Evolutionary conservation across 2,329 filamentous ascomycete species (phyloP).

Genomic region (Pseudogymnoascus sp.): DNA sequence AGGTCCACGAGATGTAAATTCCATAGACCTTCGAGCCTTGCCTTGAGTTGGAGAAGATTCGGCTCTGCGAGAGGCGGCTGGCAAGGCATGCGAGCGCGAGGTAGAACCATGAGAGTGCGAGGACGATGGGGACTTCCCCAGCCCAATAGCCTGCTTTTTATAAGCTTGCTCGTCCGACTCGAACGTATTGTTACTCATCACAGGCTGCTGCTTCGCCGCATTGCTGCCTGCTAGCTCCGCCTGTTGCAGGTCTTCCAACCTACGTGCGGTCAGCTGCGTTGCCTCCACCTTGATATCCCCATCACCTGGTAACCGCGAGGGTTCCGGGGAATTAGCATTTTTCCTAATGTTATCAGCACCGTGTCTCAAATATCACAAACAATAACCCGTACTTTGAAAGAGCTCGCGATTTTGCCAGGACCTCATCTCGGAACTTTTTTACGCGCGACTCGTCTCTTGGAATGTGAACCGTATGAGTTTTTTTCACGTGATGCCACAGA

Average conservation of each 20-base stretch:
- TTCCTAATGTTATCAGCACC: background rate
- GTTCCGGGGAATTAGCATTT: background rate
- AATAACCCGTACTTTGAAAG: background rate
- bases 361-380: background rate
- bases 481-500: background rate
- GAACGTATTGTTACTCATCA: constrained; percentile 6
- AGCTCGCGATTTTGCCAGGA: background rate
- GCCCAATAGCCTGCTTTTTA: constrained; percentile 4
- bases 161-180: background rate
- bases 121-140: background rate
- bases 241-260: background rate
- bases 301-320: background rate
- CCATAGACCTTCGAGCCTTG: background rate
- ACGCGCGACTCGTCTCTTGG: background rate
- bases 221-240: background rate
- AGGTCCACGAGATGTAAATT: background rate
- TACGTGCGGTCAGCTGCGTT: background rate
- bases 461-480: background rate
- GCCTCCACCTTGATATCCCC: background rate
- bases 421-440: background rate
- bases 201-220: background rate
- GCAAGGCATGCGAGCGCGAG: background rate
- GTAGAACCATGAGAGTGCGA: background rate
- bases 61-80: background rate
- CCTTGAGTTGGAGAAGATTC: background rate